A percentile compares a stretch with the other conserved stretches of the same genome.
Evolutionary conservation across 192 early-diverging fungal species (phyloP).

Genomic region (Mortierella antarctica): DNA sequence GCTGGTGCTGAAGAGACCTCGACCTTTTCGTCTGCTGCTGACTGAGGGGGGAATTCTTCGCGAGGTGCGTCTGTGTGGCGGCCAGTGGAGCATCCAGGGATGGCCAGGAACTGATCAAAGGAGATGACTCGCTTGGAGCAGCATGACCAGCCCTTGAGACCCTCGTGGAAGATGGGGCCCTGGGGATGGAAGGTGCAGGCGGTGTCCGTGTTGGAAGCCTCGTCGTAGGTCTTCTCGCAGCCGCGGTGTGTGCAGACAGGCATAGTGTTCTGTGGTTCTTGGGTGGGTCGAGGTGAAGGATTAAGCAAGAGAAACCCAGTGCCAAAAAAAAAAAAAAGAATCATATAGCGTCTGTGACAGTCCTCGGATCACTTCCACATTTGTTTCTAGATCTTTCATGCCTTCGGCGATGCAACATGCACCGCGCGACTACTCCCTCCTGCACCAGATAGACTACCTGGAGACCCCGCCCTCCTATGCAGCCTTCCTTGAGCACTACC

Average conservation of each 20-base stretch:
- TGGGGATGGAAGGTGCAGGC: constrained; percentile 91
- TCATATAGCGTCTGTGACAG: background rate
- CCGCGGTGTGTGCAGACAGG: constrained; percentile 80
- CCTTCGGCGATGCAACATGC: constrained; percentile 19
- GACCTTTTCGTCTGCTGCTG: constrained; percentile 30
- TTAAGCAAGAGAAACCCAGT: background rate
- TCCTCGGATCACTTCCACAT: background rate
- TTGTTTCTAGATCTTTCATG: constrained; percentile 29
- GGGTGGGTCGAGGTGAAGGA: background rate
- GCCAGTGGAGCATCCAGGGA: constrained; percentile 86
- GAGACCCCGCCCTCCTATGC: constrained; percentile 51
- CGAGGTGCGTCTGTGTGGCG: constrained; percentile 65
- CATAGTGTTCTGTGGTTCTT: constrained; percentile 45
- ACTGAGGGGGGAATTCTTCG: constrained; percentile 37
- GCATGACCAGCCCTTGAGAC: constrained; percentile 94
- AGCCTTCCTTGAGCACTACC: constrained; percentile 51
- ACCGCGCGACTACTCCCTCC: constrained; percentile 29
- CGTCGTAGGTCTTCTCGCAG: constrained; percentile 88
- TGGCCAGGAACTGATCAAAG: constrained; percentile 94
- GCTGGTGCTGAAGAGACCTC: constrained; percentile 22
- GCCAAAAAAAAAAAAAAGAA: background rate
- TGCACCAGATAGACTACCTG: constrained; percentile 46
- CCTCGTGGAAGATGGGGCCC: constrained; percentile 96
- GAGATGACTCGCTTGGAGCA: constrained; percentile 89
- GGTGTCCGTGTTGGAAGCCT: constrained; percentile 76